A percentile compares a stretch with the other conserved stretches of the same genome.
phyloP scores from a whole-genome alignment of 495 filamentous ascomycete genomes.

The Friedmanniomyces simplex region DNA sequence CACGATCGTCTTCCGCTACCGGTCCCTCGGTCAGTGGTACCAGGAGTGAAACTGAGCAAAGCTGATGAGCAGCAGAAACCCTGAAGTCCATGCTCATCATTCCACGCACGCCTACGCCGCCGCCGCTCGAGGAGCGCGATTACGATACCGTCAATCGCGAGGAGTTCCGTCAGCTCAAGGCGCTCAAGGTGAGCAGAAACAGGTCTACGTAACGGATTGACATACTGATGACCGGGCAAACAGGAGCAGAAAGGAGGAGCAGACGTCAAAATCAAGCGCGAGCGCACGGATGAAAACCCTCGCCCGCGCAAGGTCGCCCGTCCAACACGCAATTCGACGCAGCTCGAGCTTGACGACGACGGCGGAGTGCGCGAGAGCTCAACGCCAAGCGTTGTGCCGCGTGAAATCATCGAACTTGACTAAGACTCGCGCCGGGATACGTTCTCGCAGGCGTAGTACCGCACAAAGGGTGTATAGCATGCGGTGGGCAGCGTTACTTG shows the following conservation, averaged over 20 bases:
- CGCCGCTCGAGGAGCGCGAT: conserved; percentile 11
- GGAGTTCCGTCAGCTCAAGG: background rate
- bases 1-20: conserved; percentile 7
- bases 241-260: background rate
- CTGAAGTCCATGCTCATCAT: conserved; percentile 17
- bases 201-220: no score
- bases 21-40: conserved; percentile 2
- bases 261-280: conserved; percentile 9
- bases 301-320: conserved; percentile 13
- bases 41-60: background rate
- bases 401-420: background rate
- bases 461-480: no score
- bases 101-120: conserved; percentile 8
- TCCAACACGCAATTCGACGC: background rate
- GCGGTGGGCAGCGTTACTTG: no score
- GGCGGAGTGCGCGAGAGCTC: background rate
- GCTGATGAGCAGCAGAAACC: background rate
- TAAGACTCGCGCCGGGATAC: no score
- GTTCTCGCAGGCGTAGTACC: no score
- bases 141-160: background rate
- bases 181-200: conserved; percentile 1
- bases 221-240: no score
- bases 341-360: conserved; percentile 15
- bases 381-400: background rate
- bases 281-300: conserved; percentile 5